Percentiles rank a stretch among this genome's conserved stretches.
Evolutionary conservation across 495 filamentous ascomycete species (phyloP).

Genomic region (Xylaria palmicola): DNA sequence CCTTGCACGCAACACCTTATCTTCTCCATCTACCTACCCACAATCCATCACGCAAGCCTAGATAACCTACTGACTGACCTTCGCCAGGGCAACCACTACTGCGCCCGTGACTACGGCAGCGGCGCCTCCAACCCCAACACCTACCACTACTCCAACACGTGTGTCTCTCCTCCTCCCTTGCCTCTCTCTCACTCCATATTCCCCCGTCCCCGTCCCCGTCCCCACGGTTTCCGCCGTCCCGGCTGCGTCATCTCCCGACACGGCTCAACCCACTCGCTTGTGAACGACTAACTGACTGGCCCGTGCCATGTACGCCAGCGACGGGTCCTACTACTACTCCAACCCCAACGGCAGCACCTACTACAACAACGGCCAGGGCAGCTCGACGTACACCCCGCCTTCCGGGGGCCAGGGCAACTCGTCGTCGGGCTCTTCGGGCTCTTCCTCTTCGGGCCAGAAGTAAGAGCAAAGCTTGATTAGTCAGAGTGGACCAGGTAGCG

Average conservation of each 20-base stretch:
- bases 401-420: slow-evolving; percentile 22
- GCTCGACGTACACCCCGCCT: slow-evolving; percentile 43
- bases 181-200: slow-evolving; percentile 9
- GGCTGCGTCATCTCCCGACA: not conserved
- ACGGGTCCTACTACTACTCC: slow-evolving; percentile 62
- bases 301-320: slow-evolving; percentile 20
- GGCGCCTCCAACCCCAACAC: slow-evolving; percentile 46
- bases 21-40: not conserved
- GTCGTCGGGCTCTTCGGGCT: slow-evolving; percentile 23
- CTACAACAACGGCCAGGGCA: slow-evolving; percentile 44
- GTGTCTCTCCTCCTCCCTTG: slow-evolving; percentile 19
- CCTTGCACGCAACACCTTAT: too few species aligned
- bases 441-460: slow-evolving; percentile 9
- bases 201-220: too few species aligned
- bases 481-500: too few species aligned
- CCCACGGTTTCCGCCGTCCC: not conserved
- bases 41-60: too few species aligned
- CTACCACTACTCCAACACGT: slow-evolving; percentile 59
- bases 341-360: slow-evolving; percentile 54
- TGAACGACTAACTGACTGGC: not conserved
- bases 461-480: too few species aligned
- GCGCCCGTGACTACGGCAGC: slow-evolving; percentile 51
- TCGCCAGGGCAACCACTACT: slow-evolving; percentile 55
- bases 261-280: not conserved
- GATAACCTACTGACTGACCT: slow-evolving; percentile 1